Percentiles rank a stretch among this genome's conserved stretches.
These are phyloP conservation scores for Daldinia vernicosa DNA, from an alignment of 495 filamentous ascomycete genomes.

Conservation along the genomic window DNA sequence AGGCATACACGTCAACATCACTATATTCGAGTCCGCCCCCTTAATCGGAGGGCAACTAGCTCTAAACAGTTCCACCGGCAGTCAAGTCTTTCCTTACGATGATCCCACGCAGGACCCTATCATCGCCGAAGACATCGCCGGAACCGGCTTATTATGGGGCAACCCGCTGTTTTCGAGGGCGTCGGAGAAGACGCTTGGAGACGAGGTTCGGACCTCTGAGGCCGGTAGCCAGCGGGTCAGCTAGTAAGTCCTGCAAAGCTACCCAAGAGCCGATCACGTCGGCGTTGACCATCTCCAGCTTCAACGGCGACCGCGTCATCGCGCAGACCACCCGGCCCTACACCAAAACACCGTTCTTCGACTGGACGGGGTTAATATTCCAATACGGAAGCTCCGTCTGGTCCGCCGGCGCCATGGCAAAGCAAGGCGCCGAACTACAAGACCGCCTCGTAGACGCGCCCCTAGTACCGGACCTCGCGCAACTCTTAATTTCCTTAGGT, in stretches of 20 bases:
- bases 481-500: slow-evolving; percentile 31
- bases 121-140: slow-evolving; percentile 42
- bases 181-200: slow-evolving; percentile 29
- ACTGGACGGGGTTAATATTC: slow-evolving; percentile 28
- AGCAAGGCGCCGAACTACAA: slow-evolving; percentile 24
- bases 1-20: slow-evolving; percentile 35
- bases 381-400: slow-evolving; percentile 37
- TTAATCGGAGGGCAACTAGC: slow-evolving; percentile 40
- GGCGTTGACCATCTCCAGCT: slow-evolving; percentile 20
- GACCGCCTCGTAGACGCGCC: slow-evolving; percentile 23
- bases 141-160: slow-evolving; percentile 36
- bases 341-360: slow-evolving; percentile 17
- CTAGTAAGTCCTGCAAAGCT: slow-evolving; percentile 32
- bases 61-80: slow-evolving; percentile 25
- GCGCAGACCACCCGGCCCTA: slow-evolving; percentile 33
- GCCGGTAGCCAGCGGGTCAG: slow-evolving; percentile 32
- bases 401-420: slow-evolving; percentile 19
- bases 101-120: slow-evolving; percentile 35
- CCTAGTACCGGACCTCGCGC: slow-evolving; percentile 17
- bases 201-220: slow-evolving; percentile 37
- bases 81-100: slow-evolving; percentile 32
- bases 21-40: slow-evolving; percentile 41
- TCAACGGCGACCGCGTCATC: slow-evolving; percentile 8
- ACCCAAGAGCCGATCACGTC: background rate
- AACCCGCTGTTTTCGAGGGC: slow-evolving; percentile 40